Conservation (phyloP, 768 basidiomycete genomes). For the Phylloporus sp. region DNA sequence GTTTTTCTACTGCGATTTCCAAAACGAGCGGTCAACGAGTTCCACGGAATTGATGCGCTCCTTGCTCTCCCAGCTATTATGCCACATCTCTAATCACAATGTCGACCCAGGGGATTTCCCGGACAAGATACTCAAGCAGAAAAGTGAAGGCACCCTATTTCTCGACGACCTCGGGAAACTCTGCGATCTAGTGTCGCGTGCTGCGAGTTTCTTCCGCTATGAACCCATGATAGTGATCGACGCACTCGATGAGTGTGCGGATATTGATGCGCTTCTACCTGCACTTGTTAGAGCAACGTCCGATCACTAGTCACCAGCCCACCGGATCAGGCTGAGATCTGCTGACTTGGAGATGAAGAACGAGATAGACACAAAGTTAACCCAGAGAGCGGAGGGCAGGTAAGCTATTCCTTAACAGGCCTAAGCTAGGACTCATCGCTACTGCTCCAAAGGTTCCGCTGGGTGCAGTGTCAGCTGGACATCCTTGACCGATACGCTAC, state of each 20-base stretch:
- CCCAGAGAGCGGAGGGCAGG: not conserved
- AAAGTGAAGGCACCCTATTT: not conserved
- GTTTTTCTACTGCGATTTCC: constrained; percentile 7
- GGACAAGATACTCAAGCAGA: not conserved
- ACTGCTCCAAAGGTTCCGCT: not conserved
- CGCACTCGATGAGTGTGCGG: constrained; percentile 8
- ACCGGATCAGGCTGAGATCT: not conserved
- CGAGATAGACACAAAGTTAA: not conserved
- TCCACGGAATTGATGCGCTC: constrained; percentile 2
- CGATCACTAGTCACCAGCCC: constrained; percentile 1
- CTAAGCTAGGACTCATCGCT: not conserved
- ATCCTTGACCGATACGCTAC: not conserved
- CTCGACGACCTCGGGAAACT: not conserved
- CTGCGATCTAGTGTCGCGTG: not conserved
- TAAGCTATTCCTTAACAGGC: not conserved
- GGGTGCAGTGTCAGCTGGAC: constrained; percentile 7
- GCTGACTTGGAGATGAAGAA: not conserved
- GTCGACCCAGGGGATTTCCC: not conserved
- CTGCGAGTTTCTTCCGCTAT: not conserved
- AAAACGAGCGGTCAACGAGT: not conserved
- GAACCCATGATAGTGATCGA: constrained; percentile 9
- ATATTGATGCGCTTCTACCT: not conserved
- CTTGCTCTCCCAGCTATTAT: not conserved
- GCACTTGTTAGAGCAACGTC: not conserved
- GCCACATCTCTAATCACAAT: not conserved